phyloP scores from a whole-genome alignment of 2,329 filamentous ascomycete species.

The Curvularia verruculosa region DNA sequence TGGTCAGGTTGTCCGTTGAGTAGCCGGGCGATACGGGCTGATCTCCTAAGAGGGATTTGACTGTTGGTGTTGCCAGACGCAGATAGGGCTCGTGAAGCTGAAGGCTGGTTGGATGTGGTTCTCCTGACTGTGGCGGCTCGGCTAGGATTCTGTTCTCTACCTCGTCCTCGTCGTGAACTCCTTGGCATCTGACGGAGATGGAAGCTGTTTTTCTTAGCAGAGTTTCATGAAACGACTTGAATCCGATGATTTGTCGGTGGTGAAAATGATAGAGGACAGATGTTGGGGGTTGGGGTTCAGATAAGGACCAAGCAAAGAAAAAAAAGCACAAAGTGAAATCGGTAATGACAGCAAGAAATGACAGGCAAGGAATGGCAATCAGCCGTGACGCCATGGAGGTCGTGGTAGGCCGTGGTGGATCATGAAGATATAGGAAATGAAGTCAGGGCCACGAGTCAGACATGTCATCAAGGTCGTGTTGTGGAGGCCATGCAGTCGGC shows the following conservation, averaged over 20 bases:
- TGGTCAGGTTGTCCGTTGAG: constrained; percentile 35
- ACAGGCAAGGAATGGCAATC: constrained; percentile 17
- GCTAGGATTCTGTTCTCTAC: constrained; percentile 42
- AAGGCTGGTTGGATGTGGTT: constrained; percentile 30
- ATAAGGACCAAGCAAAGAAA: constrained; percentile 6
- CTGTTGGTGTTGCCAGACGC: constrained; percentile 26
- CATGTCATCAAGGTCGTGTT: constrained; percentile 33
- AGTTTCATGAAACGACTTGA: constrained; percentile 21
- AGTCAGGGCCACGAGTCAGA: constrained; percentile 46
- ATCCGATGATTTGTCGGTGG: constrained; percentile 28
- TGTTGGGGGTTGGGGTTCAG: constrained; percentile 15
- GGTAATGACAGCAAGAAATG: constrained; percentile 11
- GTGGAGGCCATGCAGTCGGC: constrained; percentile 29
- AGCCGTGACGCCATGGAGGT: constrained; percentile 25
- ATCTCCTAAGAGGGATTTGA: constrained; percentile 38
- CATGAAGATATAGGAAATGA: constrained; percentile 40
- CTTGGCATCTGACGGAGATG: constrained; percentile 48
- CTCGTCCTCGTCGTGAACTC: constrained; percentile 43
- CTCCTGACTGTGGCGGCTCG: constrained; percentile 35
- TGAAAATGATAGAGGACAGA: constrained; percentile 28
- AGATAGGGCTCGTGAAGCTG: constrained; percentile 17
- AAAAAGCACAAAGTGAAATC: constrained; percentile 3
- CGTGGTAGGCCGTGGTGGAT: constrained; percentile 15
- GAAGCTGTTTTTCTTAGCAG: constrained; percentile 40
- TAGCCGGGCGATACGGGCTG: constrained; percentile 41